These are phyloP conservation scores for Mytilinidion resinicola DNA, from an alignment of 495 filamentous ascomycete species.

Conservation along the genomic window DNA sequence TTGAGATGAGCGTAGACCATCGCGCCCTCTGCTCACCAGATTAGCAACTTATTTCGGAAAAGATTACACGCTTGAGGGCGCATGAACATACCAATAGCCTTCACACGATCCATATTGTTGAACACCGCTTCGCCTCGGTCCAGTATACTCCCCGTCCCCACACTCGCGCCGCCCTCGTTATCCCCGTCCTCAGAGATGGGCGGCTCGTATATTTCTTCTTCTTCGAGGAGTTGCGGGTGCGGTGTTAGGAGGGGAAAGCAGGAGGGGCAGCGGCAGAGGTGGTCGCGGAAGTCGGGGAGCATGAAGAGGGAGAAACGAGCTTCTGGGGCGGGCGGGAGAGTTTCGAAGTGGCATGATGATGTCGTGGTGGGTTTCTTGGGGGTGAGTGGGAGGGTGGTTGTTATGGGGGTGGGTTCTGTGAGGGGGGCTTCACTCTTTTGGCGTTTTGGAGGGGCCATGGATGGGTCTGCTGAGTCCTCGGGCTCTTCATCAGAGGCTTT, in stretches of 20 bases:
- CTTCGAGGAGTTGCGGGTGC: constrained; percentile 78
- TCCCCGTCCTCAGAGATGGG: constrained; percentile 61
- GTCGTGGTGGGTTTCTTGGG: constrained; percentile 30
- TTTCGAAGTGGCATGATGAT: constrained; percentile 43
- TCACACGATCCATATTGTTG: constrained; percentile 81
- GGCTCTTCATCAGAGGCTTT: constrained; percentile 57
- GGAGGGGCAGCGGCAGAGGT: constrained; percentile 67
- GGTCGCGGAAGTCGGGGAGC: constrained; percentile 63
- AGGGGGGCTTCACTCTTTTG: constrained; percentile 25
- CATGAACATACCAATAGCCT: constrained; percentile 53
- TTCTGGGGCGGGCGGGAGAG: constrained; percentile 40
- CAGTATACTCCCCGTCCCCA: constrained; percentile 65
- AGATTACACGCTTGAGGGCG: neutral
- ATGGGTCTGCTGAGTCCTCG: constrained; percentile 5
- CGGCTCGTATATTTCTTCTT: constrained; percentile 88
- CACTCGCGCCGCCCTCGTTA: constrained; percentile 46
- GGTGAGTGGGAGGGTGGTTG: constrained; percentile 15
- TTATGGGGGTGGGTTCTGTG: constrained; percentile 10
- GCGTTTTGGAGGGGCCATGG: constrained; percentile 27
- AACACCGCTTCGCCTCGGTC: constrained; percentile 88
- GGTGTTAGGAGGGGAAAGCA: constrained; percentile 68
- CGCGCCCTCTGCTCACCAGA: constrained; percentile 61
- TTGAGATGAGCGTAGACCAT: constrained; percentile 96
- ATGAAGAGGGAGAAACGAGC: constrained; percentile 74
- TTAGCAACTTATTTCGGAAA: neutral